Conservation (phyloP, 2,329 filamentous ascomycete species). For the Nothophaeocryptopus gaeumannii region DNA sequence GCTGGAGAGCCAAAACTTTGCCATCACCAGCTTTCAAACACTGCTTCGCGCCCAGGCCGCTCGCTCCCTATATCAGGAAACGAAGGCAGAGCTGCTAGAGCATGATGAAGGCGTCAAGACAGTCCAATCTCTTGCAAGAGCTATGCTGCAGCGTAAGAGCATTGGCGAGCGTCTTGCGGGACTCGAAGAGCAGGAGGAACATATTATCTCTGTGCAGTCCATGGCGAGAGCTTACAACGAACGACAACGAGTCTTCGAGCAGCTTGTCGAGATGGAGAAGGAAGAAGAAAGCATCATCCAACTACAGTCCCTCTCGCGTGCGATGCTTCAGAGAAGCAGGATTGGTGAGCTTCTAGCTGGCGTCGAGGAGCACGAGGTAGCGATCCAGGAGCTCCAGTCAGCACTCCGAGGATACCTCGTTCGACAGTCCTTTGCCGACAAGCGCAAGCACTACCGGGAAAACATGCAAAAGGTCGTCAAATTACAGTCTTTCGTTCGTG, state of each 20-base stretch:
- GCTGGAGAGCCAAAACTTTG: constrained; percentile 38
- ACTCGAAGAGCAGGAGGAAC: constrained; percentile 57
- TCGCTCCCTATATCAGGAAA: constrained; percentile 36
- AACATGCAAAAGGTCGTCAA: constrained; percentile 99
- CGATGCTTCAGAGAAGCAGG: constrained; percentile 71
- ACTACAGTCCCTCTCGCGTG: constrained; percentile 73
- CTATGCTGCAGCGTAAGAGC: constrained; percentile 44
- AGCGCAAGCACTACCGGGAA: constrained; percentile 82
- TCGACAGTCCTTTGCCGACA: constrained; percentile 73
- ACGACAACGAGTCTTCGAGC: constrained; percentile 58
- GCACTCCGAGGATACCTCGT: constrained; percentile 71
- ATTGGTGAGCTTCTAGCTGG: constrained; percentile 72
- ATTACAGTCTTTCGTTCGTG: constrained; percentile 93
- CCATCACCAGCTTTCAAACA: constrained; percentile 59
- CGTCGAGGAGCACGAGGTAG: constrained; percentile 79
- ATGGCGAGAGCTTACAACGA: constrained; percentile 63
- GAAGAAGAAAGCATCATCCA: constrained; percentile 65
- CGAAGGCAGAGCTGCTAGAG: constrained; percentile 39
- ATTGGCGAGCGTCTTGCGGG: constrained; percentile 47
- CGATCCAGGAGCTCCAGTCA: constrained; percentile 71
- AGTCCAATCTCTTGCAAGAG: constrained; percentile 54
- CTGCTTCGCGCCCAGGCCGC: constrained; percentile 61
- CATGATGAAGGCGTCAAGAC: constrained; percentile 45
- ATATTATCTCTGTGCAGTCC: constrained; percentile 64
- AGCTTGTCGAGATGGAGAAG: constrained; percentile 68